Percentiles rank a stretch among this genome's conserved stretches.
phyloP scores from a whole-genome alignment of 169 alveolate genomes.

The Cryptosporidium canis region DNA sequence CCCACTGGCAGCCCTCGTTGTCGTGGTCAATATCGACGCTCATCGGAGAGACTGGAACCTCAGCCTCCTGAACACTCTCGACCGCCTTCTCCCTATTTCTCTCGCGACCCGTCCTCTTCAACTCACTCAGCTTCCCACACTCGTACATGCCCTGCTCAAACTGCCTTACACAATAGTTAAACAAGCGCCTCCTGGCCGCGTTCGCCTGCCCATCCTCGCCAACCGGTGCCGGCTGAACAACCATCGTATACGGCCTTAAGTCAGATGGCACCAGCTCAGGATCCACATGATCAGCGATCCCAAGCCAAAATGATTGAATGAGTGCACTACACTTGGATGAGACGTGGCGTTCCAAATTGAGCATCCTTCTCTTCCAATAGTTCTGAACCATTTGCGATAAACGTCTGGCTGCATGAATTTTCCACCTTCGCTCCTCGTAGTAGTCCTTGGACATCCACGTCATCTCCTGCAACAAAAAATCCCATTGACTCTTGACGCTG shows the following conservation, averaged over 20 bases:
- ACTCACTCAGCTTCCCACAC: slow-evolving; percentile 8
- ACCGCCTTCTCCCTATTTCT: not conserved
- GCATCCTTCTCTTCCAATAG: slow-evolving; percentile 70
- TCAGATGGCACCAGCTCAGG: slow-evolving; percentile 30
- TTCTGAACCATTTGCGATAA: slow-evolving; percentile 77
- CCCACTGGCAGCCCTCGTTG: slow-evolving; percentile 66
- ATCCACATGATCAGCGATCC: slow-evolving; percentile 39
- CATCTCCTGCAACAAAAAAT: slow-evolving; percentile 79
- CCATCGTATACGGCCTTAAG: slow-evolving; percentile 52
- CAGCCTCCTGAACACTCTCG: not conserved
- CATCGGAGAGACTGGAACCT: slow-evolving; percentile 41
- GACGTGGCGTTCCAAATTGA: slow-evolving; percentile 61
- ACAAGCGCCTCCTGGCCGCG: slow-evolving; percentile 55
- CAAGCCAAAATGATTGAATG: slow-evolving; percentile 74
- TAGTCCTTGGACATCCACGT: slow-evolving; percentile 82
- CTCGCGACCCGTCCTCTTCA: not conserved
- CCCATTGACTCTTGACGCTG: slow-evolving; percentile 74
- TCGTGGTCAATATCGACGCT: slow-evolving; percentile 47
- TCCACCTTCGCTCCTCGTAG: slow-evolving; percentile 83
- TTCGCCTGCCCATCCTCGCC: slow-evolving; percentile 21
- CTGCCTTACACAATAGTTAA: slow-evolving; percentile 37
- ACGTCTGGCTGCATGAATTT: slow-evolving; percentile 78
- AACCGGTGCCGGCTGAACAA: not conserved
- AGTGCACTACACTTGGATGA: slow-evolving; percentile 62
- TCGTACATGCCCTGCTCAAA: slow-evolving; percentile 47